Evolutionary conservation across 192 early-diverging fungal species (phyloP), one percentile per base, ranked within the genome.

Genomic region (Physocladia obscura): DNA sequence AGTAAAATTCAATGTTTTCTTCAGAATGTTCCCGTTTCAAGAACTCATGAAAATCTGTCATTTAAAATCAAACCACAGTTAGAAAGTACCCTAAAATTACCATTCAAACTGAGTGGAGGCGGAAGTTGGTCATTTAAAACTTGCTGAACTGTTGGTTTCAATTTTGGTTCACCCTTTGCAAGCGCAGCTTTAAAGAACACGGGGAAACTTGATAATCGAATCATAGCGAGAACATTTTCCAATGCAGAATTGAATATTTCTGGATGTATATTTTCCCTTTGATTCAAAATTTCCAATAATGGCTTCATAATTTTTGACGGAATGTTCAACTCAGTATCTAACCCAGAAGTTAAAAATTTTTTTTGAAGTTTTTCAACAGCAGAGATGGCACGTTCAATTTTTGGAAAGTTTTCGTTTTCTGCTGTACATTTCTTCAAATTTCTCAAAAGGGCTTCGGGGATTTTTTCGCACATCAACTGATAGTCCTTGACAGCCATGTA

Each of bases 121-220:
- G 63, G 63, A 8, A 65, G 31, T 4, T 21, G 17, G n/a, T 52
- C 35, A 6, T 49, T 49, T 1, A 65, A 32, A 6, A 65, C 50
- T 37, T 65, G 63, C 15, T 65, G 17, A 13, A 65, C 34, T 30
- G 63, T 30, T 26, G 49, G 22, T 34, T 32, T 31, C 17, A 65
- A 48, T 21, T 51, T 50, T 13, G 61, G 38, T 39, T 69, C 44
- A 0, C 52, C 56, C 29, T 69, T 58, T 35, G 24, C 13, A 6
- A n/a, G 21, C 22, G 68, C 69, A 11, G 21, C 3, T 55, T 76
- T 76, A 39, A 58, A 49, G 59, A 77, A 77, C n/a, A 65, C 70
- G n/a, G 76, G 76, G 39, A 77, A 77, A 29, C 61, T 60, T 5
- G 62, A 67, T 29, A 69, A 62, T 22, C 67, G 60, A 70, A 77